Conservation (phyloP, 192 early-diverging fungal genomes). For the Mortierella claussenii region DNA sequence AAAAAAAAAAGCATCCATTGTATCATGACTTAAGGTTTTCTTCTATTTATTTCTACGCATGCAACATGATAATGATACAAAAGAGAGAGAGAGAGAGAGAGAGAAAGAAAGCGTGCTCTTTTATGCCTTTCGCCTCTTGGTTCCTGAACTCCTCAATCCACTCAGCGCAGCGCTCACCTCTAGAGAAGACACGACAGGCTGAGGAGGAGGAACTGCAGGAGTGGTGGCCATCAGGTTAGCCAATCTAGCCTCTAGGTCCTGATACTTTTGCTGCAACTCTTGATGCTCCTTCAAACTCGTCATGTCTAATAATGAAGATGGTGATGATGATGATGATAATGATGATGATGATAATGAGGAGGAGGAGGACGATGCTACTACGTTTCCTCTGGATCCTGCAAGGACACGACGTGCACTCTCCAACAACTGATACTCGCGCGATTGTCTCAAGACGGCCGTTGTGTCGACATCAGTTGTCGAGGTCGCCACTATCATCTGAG, state of each 20-base stretch:
- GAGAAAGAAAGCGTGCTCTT: not conserved
- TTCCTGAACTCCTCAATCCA: conserved; percentile 31
- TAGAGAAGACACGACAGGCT: conserved; percentile 19
- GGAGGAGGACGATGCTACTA: not conserved
- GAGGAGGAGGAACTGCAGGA: conserved; percentile 3
- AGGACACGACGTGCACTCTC: conserved; percentile 22
- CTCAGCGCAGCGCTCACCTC: conserved; percentile 48
- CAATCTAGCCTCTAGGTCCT: conserved; percentile 30
- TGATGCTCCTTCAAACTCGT: conserved; percentile 7
- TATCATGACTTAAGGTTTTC: too few relatives aligned
- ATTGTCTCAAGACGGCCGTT: conserved; percentile 6
- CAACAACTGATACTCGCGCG: conserved; percentile 23
- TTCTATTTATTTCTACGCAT: too few relatives aligned
- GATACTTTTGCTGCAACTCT: conserved; percentile 24
- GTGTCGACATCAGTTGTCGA: conserved; percentile 8
- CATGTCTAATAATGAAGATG: not conserved
- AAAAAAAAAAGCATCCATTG: too few relatives aligned
- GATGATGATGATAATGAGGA: conserved; percentile 4
- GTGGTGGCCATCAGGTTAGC: conserved; percentile 20
- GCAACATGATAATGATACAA: too few relatives aligned
- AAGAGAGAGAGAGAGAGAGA: too few relatives aligned
- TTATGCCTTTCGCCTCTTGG: conserved; percentile 42
- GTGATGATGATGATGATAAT: not conserved
- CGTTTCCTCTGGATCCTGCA: conserved; percentile 6
- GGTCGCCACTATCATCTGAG: conserved; percentile 14